Base-by-base conservation (phyloP, 108 stramenopile species). In the Cylindrotheca fusiformis region DNA sequence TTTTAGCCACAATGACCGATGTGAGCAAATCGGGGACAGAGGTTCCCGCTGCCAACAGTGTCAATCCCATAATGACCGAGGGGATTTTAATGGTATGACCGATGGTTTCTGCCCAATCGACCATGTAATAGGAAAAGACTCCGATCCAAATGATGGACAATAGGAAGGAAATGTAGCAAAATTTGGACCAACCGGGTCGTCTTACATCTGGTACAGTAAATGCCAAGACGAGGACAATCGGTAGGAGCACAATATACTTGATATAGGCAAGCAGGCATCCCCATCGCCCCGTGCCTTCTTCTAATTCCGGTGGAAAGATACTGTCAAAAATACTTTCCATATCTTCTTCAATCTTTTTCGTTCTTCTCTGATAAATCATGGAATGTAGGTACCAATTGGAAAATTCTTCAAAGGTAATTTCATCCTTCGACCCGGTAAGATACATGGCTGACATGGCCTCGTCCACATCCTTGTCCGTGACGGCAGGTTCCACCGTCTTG, bases 131-230 rank as follows among this genome's bases (percentile, higher is more conserved):
- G 6, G 87, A 77, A 71, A 82, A 93, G 1, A 71, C 60, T 19
- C 86, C 87, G 52, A 96, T 95, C 96, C 96, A 96, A 23, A 48
- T 67, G 49, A 95, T 86, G 18, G 83, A 87, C 21, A 86, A 61
- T 31, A 86, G 18, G 72, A 91, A 93, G 30, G 93, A 75, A 21
- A 88, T 4, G 61, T 88, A 84, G 60, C 87, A 96, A 64, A 75
- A 91, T 32, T 84, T 77, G 33, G 82, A 83, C 47, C 41, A 51
- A 24, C 86, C 81, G 19, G 83, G 90, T 48, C 79, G 68, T 63
- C 76, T 44, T 20, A 84, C 86, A 78, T 96, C 91, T 1, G 90
- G 90, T 48, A 94, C 72, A 17, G 95, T 90, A 23, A 86, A 64
- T 46, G 80, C 69, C 55, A 93, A 61, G 26, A 60, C 52, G 10